Conservation (phyloP, 2,329 filamentous ascomycete genomes). For the Penicillium sp. region DNA sequence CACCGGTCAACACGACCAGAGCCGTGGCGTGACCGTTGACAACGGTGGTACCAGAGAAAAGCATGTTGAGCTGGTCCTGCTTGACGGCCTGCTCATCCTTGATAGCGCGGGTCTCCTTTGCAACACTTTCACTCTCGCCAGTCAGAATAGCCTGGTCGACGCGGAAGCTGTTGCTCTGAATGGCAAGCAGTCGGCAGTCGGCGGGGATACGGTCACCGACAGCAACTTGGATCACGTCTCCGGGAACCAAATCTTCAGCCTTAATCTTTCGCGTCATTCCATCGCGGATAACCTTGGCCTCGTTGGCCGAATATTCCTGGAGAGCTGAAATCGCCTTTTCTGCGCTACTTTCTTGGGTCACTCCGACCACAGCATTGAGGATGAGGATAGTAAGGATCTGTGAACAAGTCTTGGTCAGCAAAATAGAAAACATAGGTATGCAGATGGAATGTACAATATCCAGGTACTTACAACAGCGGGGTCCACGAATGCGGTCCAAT, state of each 20-base stretch:
- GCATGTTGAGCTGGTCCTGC: conserved; percentile 96
- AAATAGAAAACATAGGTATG: neutral
- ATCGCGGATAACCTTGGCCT: conserved; percentile 88
- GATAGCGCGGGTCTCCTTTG: conserved; percentile 72
- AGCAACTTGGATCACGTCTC: conserved; percentile 82
- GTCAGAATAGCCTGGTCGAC: conserved; percentile 97
- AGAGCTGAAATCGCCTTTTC: conserved; percentile 97
- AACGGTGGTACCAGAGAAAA: conserved; percentile 97
- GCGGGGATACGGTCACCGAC: conserved; percentile 93
- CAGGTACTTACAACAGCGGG: conserved; percentile 77
- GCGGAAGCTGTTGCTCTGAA: conserved; percentile 96
- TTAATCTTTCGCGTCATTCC: conserved; percentile 79
- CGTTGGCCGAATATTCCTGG: conserved; percentile 98
- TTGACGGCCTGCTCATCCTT: conserved; percentile 83
- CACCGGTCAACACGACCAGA: conserved; percentile 84
- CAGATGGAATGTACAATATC: neutral
- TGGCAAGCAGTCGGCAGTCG: conserved; percentile 83
- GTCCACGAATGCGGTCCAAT: conserved; percentile 97
- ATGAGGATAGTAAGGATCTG: conserved; percentile 96
- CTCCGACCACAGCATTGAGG: conserved; percentile 93
- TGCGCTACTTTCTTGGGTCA: conserved; percentile 97
- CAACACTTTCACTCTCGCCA: conserved; percentile 94
- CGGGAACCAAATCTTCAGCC: conserved; percentile 95
- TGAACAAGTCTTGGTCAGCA: conserved; percentile 17
- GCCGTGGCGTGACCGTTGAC: conserved; percentile 91